Percentiles rank a stretch among this genome's conserved stretches.
Evolutionary conservation across 2,329 filamentous ascomycete species (phyloP).

Genomic region (Leptographium flavum): DNA sequence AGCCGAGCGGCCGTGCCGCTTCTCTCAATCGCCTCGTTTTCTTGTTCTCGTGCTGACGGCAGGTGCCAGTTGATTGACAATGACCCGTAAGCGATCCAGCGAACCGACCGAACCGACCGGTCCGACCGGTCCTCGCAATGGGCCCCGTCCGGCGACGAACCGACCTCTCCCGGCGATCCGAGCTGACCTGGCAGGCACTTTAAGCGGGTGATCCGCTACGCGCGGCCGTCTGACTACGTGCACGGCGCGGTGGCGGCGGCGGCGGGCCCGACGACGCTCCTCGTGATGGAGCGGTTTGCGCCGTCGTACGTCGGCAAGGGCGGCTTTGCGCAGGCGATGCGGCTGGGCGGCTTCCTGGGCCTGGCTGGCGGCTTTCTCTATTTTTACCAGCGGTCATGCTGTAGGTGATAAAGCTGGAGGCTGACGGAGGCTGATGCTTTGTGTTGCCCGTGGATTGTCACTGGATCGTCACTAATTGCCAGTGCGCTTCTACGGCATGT

Average conservation of each 20-base stretch:
- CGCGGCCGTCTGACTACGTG: slow-evolving; percentile 70
- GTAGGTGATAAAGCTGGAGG: slow-evolving; percentile 39
- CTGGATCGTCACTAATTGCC: slow-evolving; percentile 8
- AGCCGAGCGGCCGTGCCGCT: too few species aligned
- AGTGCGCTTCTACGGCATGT: slow-evolving; percentile 94
- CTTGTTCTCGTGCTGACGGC: too few species aligned
- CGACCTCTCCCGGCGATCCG: neutral
- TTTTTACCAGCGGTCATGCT: slow-evolving; percentile 69
- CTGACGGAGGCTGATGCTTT: too few species aligned
- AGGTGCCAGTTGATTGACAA: slow-evolving; percentile 82
- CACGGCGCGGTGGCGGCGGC: slow-evolving; percentile 53
- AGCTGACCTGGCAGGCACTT: slow-evolving; percentile 56
- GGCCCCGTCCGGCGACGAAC: too few species aligned
- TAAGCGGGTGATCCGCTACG: slow-evolving; percentile 77
- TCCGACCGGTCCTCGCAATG: too few species aligned
- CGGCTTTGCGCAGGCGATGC: slow-evolving; percentile 72
- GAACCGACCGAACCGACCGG: too few species aligned
- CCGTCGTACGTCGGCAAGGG: slow-evolving; percentile 75
- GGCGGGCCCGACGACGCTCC: slow-evolving; percentile 60
- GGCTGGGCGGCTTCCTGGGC: slow-evolving; percentile 60
- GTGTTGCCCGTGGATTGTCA: too few species aligned
- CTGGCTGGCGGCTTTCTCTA: slow-evolving; percentile 66
- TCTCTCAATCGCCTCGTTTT: too few species aligned
- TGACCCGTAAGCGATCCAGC: slow-evolving; percentile 62
- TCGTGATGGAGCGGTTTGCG: slow-evolving; percentile 67